Evolutionary conservation across 768 basidiomycete species (phyloP).

Genomic region (Leccinum variicolor): DNA sequence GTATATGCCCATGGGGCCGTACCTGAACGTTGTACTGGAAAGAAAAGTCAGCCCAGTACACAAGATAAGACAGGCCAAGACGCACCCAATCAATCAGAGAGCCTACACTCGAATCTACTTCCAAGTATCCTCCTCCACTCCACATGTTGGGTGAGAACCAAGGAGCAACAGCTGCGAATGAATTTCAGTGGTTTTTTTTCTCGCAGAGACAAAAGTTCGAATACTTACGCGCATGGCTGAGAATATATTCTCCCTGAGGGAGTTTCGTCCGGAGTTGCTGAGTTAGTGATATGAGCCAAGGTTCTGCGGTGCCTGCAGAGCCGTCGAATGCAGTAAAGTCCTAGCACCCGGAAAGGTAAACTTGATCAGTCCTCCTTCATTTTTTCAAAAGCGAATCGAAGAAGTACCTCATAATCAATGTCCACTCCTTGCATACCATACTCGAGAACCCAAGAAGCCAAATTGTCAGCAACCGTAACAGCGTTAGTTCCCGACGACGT

Average conservation of each 20-base stretch:
- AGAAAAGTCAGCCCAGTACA: neutral
- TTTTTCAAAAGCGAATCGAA: neutral
- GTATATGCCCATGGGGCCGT: neutral
- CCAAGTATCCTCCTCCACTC: slow-evolving; percentile 41
- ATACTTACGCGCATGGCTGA: slow-evolving; percentile 35
- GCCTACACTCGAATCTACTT: slow-evolving; percentile 37
- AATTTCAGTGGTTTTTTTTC: too few species aligned
- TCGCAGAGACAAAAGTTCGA: too few species aligned
- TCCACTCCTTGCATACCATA: slow-evolving; percentile 51
- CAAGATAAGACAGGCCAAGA: neutral
- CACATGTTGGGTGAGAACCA: slow-evolving; percentile 37
- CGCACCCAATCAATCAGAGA: slow-evolving; percentile 43
- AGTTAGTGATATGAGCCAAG: slow-evolving; percentile 34
- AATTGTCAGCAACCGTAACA: slow-evolving; percentile 34
- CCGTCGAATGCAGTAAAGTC: slow-evolving; percentile 55
- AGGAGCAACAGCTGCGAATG: slow-evolving; percentile 38
- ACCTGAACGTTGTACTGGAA: slow-evolving; percentile 44
- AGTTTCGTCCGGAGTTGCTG: slow-evolving; percentile 28
- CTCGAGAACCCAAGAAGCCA: slow-evolving; percentile 43
- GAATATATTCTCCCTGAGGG: slow-evolving; percentile 31
- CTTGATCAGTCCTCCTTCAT: neutral
- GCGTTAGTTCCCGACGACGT: slow-evolving; percentile 40
- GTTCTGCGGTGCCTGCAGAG: slow-evolving; percentile 44
- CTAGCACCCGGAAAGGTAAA: slow-evolving; percentile 23
- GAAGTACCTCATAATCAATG: slow-evolving; percentile 45